These are phyloP conservation scores for Cryptococcus depauperatus DNA, from an alignment of 1,284 basidiomycete species.

Conservation along the genomic window DNA sequence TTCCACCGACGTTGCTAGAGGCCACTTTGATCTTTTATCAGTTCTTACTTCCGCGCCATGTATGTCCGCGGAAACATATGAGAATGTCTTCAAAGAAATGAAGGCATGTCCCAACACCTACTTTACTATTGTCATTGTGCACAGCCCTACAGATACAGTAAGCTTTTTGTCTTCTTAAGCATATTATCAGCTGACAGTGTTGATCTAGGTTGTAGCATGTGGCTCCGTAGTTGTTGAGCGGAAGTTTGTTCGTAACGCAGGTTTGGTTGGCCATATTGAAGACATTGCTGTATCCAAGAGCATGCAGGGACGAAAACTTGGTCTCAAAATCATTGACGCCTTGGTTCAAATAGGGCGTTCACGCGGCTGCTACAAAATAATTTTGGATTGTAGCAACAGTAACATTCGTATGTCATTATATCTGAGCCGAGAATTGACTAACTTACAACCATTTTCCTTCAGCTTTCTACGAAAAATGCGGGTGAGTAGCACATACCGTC, in stretches of 20 bases:
- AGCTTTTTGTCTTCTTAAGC: neutral
- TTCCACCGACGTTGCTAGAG: conserved; percentile 71
- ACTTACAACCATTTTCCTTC: conserved; percentile 12
- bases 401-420: conserved; percentile 85
- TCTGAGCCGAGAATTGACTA: conserved; percentile 9
- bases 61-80: conserved; percentile 60
- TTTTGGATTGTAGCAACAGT: conserved; percentile 77
- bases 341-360: conserved; percentile 70
- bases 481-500: conserved; percentile 45
- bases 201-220: conserved; percentile 61
- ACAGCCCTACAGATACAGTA: conserved; percentile 58
- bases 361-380: conserved; percentile 86
- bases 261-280: conserved; percentile 87
- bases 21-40: conserved; percentile 73
- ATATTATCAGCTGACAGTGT: conserved; percentile 26
- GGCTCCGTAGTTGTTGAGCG: conserved; percentile 83
- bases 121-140: conserved; percentile 76
- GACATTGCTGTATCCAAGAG: conserved; percentile 87
- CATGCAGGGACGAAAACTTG: conserved; percentile 79
- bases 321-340: conserved; percentile 75
- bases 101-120: conserved; percentile 55
- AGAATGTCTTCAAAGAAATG: conserved; percentile 54
- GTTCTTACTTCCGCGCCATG: conserved; percentile 73
- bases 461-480: conserved; percentile 98
- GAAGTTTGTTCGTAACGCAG: conserved; percentile 80